Evolutionary conservation across 1,284 basidiomycete species (phyloP), one percentile per base, ranked within the genome.

Genomic region (Malassezia restricta): DNA sequence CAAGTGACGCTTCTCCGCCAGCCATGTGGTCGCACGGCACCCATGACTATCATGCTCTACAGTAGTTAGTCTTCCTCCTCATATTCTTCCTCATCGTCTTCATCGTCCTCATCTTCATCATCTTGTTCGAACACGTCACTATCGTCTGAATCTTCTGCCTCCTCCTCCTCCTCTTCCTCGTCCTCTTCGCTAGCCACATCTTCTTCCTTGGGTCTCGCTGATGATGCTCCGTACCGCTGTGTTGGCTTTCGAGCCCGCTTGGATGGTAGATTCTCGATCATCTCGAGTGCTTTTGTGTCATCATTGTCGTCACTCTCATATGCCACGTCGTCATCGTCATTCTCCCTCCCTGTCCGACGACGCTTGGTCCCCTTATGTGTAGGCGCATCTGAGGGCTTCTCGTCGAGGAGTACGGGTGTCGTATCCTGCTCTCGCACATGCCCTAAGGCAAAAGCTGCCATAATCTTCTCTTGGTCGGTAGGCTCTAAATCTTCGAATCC

Each of bases 371-470:
- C 20, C 20, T 24, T 24, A 24, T 24, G 20, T 24, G 20, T 4
- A 24, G 20, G 20, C 20, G 20, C 20, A 24, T 24, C 20, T 24
- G 20, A 24, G 20, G 20, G 4, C 20, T 54, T 43, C 11, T 41
- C 29, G n/a, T 50, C 53, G 8, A 17, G 43, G 15, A 55, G 28
- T 6, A 12, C 14, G 1, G 53, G 53, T 5, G 53, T 55, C 30
- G 46, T 35, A 27, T 55, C 53, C 29, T 50, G 33, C 5, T 49
- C 47, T 9, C 43, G 47, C 24, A 55, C 48, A 27, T 44, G 53
- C 17, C 41, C 48, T n/a, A 50, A n/a, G 2, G 48, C 29, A 45
- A 49, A 55, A 1, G 53, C 53, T 2, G 53, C 47, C n/a, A 37
- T 8, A 6, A 55, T 47, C 30, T 38, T 39, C 33, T 41, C 43